A percentile compares a stretch with the other conserved stretches of the same genome.
phyloP scores from a whole-genome alignment of 768 basidiomycete genomes.

The Leccinum incarnatum region DNA sequence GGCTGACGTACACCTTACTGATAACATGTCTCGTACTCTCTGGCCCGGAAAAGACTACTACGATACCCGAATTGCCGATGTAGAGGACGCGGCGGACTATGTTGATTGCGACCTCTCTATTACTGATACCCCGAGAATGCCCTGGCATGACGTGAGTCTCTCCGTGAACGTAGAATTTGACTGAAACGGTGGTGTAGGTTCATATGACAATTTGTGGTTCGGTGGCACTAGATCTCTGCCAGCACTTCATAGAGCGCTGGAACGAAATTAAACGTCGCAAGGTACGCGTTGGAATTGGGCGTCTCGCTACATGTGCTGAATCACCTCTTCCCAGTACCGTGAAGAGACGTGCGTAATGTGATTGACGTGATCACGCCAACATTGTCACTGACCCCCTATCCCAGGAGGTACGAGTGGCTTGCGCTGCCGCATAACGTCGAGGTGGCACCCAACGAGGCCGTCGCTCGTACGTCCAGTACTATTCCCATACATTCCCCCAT shows the following conservation, averaged over 20 bases:
- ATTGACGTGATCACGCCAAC: conserved; percentile 2
- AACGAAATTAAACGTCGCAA: conserved; percentile 87
- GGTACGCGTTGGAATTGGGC: conserved; percentile 34
- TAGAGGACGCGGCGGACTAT: conserved; percentile 78
- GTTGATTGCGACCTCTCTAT: conserved; percentile 67
- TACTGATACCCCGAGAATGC: conserved; percentile 75
- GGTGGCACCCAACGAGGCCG: conserved; percentile 61
- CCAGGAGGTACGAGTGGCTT: conserved; percentile 61
- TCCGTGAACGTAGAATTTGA: background rate
- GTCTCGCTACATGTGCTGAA: conserved; percentile 1
- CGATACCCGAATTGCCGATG: conserved; percentile 83
- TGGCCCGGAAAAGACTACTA: conserved; percentile 97
- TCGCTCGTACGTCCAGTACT: conserved; percentile 44
- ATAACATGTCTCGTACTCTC: conserved; percentile 66
- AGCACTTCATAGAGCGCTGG: conserved; percentile 93
- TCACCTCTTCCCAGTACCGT: conserved; percentile 22
- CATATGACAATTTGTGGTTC: conserved; percentile 85
- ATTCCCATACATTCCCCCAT: background rate
- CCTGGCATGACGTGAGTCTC: conserved; percentile 88
- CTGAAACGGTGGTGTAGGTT: conserved; percentile 40
- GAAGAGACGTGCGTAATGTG: conserved; percentile 44
- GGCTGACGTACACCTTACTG: conserved; percentile 88
- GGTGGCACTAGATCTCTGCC: conserved; percentile 84
- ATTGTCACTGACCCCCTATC: conserved; percentile 7
- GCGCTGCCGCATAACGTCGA: conserved; percentile 74